These are phyloP conservation scores for Yarrowia sp. DNA, from an alignment of 805 yeast species.

Conservation along the genomic window DNA sequence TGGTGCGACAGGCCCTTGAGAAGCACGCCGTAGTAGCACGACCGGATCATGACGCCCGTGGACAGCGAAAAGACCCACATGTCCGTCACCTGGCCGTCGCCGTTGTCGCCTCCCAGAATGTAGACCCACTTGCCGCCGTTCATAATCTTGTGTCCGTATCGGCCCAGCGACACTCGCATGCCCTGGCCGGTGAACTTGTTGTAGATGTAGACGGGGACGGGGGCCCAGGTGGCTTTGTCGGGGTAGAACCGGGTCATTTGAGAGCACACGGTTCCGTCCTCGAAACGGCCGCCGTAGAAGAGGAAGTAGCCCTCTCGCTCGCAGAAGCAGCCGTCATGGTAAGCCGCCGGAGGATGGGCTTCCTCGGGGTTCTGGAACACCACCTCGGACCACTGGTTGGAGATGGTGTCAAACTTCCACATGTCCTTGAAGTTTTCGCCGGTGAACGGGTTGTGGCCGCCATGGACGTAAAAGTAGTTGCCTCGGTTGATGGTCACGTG, in stretches of 20 bases:
- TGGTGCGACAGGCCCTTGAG: constrained; percentile 44
- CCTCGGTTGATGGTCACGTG: constrained; percentile 13
- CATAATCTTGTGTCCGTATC: constrained; percentile 42
- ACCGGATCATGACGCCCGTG: constrained; percentile 41
- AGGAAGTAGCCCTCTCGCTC: constrained; percentile 23
- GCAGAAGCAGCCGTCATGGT: constrained; percentile 19
- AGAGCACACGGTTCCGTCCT: not conserved
- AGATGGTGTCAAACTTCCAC: constrained; percentile 14
- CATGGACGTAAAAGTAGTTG: constrained; percentile 4
- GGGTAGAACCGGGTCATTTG: constrained; percentile 26
- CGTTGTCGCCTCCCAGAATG: constrained; percentile 45
- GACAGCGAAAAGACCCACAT: constrained; percentile 41
- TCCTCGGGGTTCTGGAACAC: not conserved
- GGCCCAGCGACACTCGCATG: constrained; percentile 28
- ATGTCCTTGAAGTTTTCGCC: constrained; percentile 12
- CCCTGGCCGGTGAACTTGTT: constrained; percentile 32
- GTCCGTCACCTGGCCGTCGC: constrained; percentile 40
- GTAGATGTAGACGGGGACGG: constrained; percentile 24
- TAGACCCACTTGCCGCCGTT: constrained; percentile 41
- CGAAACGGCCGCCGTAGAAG: constrained; percentile 12
- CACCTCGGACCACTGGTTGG: not conserved
- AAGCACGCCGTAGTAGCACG: constrained; percentile 42
- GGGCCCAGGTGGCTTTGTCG: not conserved
- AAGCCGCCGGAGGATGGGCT: constrained; percentile 9
- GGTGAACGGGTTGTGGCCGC: constrained; percentile 27